These are phyloP conservation scores for Polymyxa betae DNA, from an alignment of 208 protist genomes.

Conservation along the genomic window DNA sequence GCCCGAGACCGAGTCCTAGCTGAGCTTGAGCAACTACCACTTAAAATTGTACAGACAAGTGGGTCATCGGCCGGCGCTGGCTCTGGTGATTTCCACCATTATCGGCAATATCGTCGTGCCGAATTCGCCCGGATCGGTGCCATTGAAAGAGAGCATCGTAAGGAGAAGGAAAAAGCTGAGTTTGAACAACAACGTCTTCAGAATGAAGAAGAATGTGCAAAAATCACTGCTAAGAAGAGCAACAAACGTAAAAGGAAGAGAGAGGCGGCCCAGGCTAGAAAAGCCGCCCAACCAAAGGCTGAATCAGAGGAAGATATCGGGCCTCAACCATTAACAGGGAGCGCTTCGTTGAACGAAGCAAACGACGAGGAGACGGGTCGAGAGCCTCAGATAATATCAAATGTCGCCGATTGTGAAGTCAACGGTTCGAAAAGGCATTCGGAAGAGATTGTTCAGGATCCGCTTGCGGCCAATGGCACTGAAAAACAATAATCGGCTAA, in stretches of 20 bases:
- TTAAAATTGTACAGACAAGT: not conserved
- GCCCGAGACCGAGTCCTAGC: not conserved
- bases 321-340: too few relatives aligned
- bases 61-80: constrained; percentile 21
- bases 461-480: too few relatives aligned
- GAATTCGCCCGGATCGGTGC: constrained; percentile 4
- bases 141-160: not conserved
- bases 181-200: not conserved
- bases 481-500: too few relatives aligned
- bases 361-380: too few relatives aligned
- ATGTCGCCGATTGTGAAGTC: too few relatives aligned
- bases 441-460: too few relatives aligned
- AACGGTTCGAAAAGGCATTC: too few relatives aligned
- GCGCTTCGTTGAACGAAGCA: too few relatives aligned
- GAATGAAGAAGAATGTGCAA: not conserved
- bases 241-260: not conserved
- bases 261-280: not conserved
- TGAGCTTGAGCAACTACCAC: not conserved
- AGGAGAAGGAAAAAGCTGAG: not conserved
- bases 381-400: too few relatives aligned
- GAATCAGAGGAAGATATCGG: too few relatives aligned
- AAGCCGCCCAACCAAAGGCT: too few relatives aligned
- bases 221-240: not conserved
- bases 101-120: constrained; percentile 6
- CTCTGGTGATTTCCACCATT: constrained; percentile 36